These are phyloP conservation scores for Spathaspora arborariae DNA, from an alignment of 805 yeast species.

Conservation along the genomic window DNA sequence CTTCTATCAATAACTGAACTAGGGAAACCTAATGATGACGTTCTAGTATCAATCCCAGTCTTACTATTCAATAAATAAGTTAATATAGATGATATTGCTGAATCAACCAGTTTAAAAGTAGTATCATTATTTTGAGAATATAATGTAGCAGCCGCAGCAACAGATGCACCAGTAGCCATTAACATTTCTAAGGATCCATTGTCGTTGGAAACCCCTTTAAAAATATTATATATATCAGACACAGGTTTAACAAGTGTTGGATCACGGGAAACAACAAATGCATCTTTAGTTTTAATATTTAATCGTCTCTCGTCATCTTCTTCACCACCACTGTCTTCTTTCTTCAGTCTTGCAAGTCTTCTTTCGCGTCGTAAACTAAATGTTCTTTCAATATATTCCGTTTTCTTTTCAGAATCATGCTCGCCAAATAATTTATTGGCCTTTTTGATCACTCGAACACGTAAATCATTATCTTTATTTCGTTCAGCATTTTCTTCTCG, in stretches of 20 bases:
- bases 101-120: slow-evolving; percentile 2
- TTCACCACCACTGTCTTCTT: slow-evolving; percentile 16
- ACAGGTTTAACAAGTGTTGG: slow-evolving; percentile 21
- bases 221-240: slow-evolving; percentile 33
- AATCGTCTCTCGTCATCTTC: not conserved
- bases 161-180: slow-evolving; percentile 33
- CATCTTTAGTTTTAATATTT: not conserved
- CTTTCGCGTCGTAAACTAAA: slow-evolving; percentile 62
- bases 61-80: not conserved
- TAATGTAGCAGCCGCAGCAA: slow-evolving; percentile 36
- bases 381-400: slow-evolving; percentile 72
- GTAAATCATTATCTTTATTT: slow-evolving; percentile 83
- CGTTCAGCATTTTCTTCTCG: slow-evolving; percentile 74
- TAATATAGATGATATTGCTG: slow-evolving; percentile 1
- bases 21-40: not conserved
- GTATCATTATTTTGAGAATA: slow-evolving; percentile 16
- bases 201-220: slow-evolving; percentile 23
- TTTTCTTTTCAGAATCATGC: slow-evolving; percentile 46
- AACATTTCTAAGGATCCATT: slow-evolving; percentile 30
- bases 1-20: slow-evolving; percentile 2
- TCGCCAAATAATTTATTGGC: slow-evolving; percentile 68
- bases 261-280: slow-evolving; percentile 13
- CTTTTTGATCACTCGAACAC: slow-evolving; percentile 71
- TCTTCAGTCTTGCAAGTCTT: slow-evolving; percentile 47
- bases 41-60: not conserved